Evolutionary conservation across 352 stramenopile species (phyloP).

Genomic region (Phytophthora sp.): DNA sequence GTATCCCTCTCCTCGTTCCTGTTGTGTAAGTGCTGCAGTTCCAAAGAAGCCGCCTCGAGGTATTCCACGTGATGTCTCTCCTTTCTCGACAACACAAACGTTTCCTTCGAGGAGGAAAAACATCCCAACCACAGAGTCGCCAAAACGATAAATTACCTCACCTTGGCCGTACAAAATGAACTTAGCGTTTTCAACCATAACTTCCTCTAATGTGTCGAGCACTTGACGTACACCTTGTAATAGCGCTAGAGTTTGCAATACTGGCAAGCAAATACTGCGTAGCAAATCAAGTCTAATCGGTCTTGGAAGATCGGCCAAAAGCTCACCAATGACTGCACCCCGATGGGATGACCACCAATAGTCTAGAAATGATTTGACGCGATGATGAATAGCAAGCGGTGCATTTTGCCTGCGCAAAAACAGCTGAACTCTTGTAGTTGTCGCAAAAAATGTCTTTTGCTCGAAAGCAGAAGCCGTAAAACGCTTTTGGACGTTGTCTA

Average conservation of each 20-base stretch:
- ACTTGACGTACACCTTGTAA: constrained; percentile 40
- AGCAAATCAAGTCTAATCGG: constrained; percentile 55
- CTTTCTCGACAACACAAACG: constrained; percentile 43
- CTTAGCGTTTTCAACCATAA: constrained; percentile 54
- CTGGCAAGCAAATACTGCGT: constrained; percentile 48
- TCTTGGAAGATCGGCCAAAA: constrained; percentile 56
- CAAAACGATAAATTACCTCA: constrained; percentile 59
- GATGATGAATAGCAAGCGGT: constrained; percentile 48
- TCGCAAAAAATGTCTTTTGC: constrained; percentile 66
- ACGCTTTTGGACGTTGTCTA: constrained; percentile 60
- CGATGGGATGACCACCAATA: constrained; percentile 76
- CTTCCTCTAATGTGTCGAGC: constrained; percentile 39
- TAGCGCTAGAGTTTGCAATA: constrained; percentile 49
- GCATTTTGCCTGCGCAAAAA: constrained; percentile 62
- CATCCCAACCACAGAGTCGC: constrained; percentile 58
- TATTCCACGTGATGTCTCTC: constrained; percentile 27
- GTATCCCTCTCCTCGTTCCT: constrained; percentile 52
- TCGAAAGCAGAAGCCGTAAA: constrained; percentile 62
- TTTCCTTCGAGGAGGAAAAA: constrained; percentile 70
- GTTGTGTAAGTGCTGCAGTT: constrained; percentile 45
- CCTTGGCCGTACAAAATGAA: constrained; percentile 68
- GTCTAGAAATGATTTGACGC: constrained; percentile 66
- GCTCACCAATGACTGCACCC: constrained; percentile 49
- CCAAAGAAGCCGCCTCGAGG: constrained; percentile 56
- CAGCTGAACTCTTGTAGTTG: constrained; percentile 53